Evolutionary conservation across 108 stramenopile genomes (phyloP).

Genomic region (Mayamaea pseudoterrestris): DNA sequence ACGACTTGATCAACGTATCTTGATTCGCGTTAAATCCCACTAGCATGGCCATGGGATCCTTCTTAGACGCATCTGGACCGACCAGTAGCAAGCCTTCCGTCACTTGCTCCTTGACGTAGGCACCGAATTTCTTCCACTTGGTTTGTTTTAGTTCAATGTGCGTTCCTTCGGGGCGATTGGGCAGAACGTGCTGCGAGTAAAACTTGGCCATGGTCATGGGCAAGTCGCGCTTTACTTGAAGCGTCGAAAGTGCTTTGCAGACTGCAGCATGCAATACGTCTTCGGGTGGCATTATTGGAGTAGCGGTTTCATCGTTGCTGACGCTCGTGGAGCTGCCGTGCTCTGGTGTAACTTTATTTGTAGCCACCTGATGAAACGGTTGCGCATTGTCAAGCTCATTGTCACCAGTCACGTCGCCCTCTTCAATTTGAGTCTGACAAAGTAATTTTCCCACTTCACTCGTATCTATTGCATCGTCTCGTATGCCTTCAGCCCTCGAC

Average conservation of each 20-base stretch:
- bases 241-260: constrained; percentile 29
- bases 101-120: constrained; percentile 48
- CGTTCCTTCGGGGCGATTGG: constrained; percentile 24
- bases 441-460: background rate
- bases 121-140: constrained; percentile 63
- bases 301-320: too few species aligned
- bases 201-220: constrained; percentile 59
- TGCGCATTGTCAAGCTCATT: too few species aligned
- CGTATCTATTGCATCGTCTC: background rate
- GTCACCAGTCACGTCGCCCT: background rate
- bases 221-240: constrained; percentile 35
- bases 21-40: constrained; percentile 29
- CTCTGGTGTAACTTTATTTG: too few species aligned
- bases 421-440: background rate
- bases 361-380: too few species aligned
- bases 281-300: too few species aligned
- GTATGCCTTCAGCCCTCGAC: background rate
- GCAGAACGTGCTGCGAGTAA: constrained; percentile 53
- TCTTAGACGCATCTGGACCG: constrained; percentile 31
- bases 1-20: constrained; percentile 5
- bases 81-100: constrained; percentile 35
- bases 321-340: too few species aligned
- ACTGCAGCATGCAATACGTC: constrained; percentile 31
- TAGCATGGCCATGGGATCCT: constrained; percentile 46
- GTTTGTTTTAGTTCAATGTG: constrained; percentile 58